These are phyloP conservation scores for Pleurotus pulmonarius DNA, from an alignment of 768 basidiomycete species.

Conservation along the genomic window DNA sequence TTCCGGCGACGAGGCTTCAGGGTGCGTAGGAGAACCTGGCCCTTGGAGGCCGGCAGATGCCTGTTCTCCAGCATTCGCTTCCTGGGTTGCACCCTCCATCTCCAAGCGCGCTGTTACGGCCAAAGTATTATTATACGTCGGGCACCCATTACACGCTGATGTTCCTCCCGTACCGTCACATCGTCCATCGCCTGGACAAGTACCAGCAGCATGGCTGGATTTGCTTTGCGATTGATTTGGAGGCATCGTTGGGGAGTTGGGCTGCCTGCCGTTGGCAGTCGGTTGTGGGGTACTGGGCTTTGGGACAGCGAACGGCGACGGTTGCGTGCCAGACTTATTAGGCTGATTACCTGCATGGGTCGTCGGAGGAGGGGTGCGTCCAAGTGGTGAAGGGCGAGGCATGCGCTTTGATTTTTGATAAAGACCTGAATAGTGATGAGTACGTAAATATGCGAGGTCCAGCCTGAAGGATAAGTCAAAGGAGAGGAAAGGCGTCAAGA, in stretches of 20 bases:
- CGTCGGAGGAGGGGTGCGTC: conserved; percentile 32
- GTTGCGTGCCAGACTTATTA: conserved; percentile 11
- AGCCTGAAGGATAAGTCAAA: conserved; percentile 7
- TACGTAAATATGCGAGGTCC: conserved; percentile 8
- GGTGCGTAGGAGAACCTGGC: conserved; percentile 8
- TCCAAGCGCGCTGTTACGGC: conserved; percentile 39
- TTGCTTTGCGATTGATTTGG: conserved; percentile 8
- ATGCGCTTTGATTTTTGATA: conserved; percentile 83
- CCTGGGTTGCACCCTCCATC: conserved; percentile 20
- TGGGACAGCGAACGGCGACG: conserved; percentile 17
- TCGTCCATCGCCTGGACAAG: conserved; percentile 97
- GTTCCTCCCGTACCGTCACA: conserved; percentile 98
- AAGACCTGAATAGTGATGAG: conserved; percentile 48
- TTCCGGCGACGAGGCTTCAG: conserved; percentile 21
- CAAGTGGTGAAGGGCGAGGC: conserved; percentile 64
- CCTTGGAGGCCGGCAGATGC: not conserved
- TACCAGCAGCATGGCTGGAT: conserved; percentile 41
- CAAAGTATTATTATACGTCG: conserved; percentile 89
- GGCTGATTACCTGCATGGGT: conserved; percentile 22
- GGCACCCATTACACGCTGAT: conserved; percentile 90
- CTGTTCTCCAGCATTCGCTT: not conserved
- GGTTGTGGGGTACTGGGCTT: not conserved
- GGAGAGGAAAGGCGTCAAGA: conserved; percentile 3
- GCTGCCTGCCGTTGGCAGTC: conserved; percentile 4
- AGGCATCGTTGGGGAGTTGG: not conserved